These are phyloP conservation scores for Fagopyrum esculentum DNA, from an alignment of 148 eudicot genomes.

Conservation along the genomic window DNA sequence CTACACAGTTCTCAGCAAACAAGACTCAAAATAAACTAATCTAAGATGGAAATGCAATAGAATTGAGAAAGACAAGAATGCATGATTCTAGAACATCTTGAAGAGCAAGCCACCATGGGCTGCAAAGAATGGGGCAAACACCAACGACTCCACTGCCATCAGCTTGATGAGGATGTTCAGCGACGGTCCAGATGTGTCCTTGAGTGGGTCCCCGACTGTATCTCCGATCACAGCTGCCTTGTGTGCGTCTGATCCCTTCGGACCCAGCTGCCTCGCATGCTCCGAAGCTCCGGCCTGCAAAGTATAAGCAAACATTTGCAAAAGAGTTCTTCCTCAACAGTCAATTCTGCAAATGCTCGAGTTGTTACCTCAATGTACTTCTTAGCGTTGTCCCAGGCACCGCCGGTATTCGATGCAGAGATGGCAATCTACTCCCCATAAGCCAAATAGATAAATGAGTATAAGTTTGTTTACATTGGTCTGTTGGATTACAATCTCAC, in stretches of 20 bases:
- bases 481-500: no score
- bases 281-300: neutral
- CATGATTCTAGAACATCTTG: neutral
- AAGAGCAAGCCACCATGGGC: neutral
- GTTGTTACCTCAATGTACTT: neutral
- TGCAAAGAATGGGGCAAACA: neutral
- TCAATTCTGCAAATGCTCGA: no score
- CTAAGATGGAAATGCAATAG: no score
- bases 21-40: no score
- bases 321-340: no score
- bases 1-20: no score
- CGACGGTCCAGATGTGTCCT: slow-evolving; percentile 1
- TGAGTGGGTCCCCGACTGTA: neutral
- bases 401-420: neutral
- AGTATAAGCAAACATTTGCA: no score
- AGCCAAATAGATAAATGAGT: neutral
- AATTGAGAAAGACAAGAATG: no score
- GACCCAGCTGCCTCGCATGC: neutral
- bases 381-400: slow-evolving; percentile 5
- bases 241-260: slow-evolving; percentile 1
- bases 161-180: slow-evolving; percentile 5
- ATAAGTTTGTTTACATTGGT: no score
- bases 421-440: neutral
- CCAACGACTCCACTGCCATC: neutral
- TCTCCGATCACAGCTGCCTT: slow-evolving; percentile 8